These are phyloP conservation scores for Paraphaeosphaeria sporulosa DNA, from an alignment of 2,329 filamentous ascomycete genomes.

Conservation along the genomic window DNA sequence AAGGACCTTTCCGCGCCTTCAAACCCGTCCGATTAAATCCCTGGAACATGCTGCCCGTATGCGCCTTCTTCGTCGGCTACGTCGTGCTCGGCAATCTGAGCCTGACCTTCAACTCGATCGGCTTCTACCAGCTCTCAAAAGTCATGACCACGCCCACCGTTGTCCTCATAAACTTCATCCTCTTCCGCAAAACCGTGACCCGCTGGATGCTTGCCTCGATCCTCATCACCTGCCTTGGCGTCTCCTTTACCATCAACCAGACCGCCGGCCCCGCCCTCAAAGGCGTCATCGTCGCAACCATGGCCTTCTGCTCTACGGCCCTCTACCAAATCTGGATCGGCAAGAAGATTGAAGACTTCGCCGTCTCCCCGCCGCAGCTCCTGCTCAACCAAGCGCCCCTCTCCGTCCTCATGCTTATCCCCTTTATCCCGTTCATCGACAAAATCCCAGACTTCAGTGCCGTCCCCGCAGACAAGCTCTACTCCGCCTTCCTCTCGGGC, in stretches of 20 bases:
- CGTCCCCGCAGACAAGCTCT: conserved; percentile 51
- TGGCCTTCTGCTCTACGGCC: conserved; percentile 55
- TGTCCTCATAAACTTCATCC: conserved; percentile 55
- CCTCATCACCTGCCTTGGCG: conserved; percentile 53
- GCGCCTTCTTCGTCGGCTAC: conserved; percentile 57
- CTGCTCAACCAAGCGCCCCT: conserved; percentile 57
- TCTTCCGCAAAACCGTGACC: conserved; percentile 53
- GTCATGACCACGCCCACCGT: conserved; percentile 59
- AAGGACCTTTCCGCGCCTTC: conserved; percentile 54
- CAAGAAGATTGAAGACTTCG: conserved; percentile 58
- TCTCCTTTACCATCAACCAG: conserved; percentile 54
- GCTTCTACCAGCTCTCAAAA: conserved; percentile 58
- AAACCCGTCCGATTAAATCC: conserved; percentile 54
- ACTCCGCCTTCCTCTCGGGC: conserved; percentile 51
- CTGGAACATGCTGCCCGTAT: conserved; percentile 55
- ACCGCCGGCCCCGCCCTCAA: conserved; percentile 51
- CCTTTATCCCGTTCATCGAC: conserved; percentile 55
- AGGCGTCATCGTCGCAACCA: conserved; percentile 53
- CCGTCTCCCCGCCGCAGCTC: conserved; percentile 54
- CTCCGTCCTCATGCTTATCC: conserved; percentile 53
- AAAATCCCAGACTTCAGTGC: conserved; percentile 47
- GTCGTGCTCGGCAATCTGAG: conserved; percentile 57
- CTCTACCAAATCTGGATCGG: conserved; percentile 60
- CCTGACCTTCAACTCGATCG: conserved; percentile 56
- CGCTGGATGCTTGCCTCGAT: conserved; percentile 52